Conservation (phyloP, 345 rosid genomes). For the Citropsis articulata region DNA sequence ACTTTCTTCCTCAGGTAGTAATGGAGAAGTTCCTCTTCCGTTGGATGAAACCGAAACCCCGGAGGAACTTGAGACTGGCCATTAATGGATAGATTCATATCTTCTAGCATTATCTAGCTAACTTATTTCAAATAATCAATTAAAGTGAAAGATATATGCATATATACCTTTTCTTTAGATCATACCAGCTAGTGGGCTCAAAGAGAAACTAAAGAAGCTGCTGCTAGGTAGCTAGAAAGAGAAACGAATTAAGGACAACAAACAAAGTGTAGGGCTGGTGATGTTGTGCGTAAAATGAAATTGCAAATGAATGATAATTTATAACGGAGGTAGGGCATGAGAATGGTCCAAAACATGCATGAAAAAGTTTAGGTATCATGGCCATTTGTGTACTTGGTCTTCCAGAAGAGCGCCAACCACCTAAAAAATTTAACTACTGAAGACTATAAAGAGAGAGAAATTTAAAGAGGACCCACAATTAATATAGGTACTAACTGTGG, state of each 20-base stretch:
- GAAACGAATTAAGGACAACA: not conserved
- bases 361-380: constrained; percentile 40
- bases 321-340: constrained; percentile 62
- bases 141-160: too few relatives aligned
- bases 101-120: constrained; percentile 36
- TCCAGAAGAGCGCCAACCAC: constrained; percentile 54
- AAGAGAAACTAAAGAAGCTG: not conserved
- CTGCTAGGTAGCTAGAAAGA: not conserved
- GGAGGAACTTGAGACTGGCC: constrained; percentile 98
- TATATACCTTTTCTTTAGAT: too few relatives aligned
- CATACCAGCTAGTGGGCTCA: not conserved
- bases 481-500: constrained; percentile 14
- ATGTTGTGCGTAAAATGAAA: constrained; percentile 49
- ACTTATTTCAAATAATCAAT: too few relatives aligned
- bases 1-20: constrained; percentile 93
- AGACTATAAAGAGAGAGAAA: constrained; percentile 12
- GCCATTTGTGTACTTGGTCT: constrained; percentile 40
- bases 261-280: not conserved
- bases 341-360: constrained; percentile 38
- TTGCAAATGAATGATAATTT: constrained; percentile 49
- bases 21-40: constrained; percentile 95
- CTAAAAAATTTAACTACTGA: constrained; percentile 12
- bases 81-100: constrained; percentile 79
- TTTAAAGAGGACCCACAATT: constrained; percentile 21
- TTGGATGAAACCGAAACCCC: constrained; percentile 97